These are phyloP conservation scores for Nephelium lappaceum DNA, from an alignment of 345 rosid species.

Conservation along the genomic window DNA sequence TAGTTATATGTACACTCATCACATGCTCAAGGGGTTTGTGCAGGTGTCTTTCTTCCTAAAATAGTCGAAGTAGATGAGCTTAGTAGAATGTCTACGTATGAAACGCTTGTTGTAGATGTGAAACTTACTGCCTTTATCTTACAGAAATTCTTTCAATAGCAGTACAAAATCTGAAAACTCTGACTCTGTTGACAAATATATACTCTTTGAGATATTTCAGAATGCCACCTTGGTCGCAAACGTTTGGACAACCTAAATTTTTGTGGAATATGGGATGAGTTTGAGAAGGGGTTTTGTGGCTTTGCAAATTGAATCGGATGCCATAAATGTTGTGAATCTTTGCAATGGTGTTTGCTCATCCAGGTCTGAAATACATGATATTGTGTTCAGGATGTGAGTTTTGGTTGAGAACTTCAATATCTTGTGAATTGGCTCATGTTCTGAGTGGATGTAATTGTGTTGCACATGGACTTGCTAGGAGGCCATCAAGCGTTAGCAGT, in stretches of 20 bases:
- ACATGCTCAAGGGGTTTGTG: not conserved
- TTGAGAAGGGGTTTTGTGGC: too few species aligned
- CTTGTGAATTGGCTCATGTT: too few species aligned
- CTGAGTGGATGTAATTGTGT: too few species aligned
- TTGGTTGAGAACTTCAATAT: too few species aligned
- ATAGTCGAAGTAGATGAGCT: not conserved
- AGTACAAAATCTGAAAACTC: slow-evolving; percentile 26
- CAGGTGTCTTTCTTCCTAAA: not conserved
- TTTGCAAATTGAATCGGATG: too few species aligned
- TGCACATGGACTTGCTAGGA: too few species aligned
- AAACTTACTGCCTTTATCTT: slow-evolving; percentile 23
- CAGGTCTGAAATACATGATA: too few species aligned
- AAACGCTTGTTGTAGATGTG: slow-evolving; percentile 33
- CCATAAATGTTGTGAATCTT: too few species aligned
- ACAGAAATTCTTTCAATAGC: slow-evolving; percentile 22
- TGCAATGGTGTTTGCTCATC: too few species aligned
- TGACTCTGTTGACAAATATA: slow-evolving; percentile 34
- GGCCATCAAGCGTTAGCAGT: too few species aligned
- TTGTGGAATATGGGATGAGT: slow-evolving; percentile 57
- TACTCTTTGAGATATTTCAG: slow-evolving; percentile 61
- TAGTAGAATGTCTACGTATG: not conserved
- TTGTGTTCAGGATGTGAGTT: too few species aligned
- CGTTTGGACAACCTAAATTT: slow-evolving; percentile 52
- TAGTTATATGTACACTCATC: not conserved
- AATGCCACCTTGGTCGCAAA: slow-evolving; percentile 62